These are phyloP conservation scores for Paecilomyces niveus DNA, from an alignment of 2,329 filamentous ascomycete genomes.

Conservation along the genomic window DNA sequence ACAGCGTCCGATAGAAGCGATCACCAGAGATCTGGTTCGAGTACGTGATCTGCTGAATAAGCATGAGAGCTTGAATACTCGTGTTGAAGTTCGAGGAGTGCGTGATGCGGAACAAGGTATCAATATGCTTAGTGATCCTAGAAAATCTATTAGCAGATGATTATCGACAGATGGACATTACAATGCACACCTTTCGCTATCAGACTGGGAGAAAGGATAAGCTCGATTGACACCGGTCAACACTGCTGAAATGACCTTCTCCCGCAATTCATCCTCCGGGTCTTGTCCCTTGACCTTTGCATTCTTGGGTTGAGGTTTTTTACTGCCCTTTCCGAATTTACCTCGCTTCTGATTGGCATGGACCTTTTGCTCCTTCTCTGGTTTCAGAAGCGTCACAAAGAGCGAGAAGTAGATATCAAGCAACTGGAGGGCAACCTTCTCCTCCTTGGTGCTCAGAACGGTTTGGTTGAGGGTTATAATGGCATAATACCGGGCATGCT, in stretches of 20 bases:
- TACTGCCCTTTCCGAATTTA: slow-evolving; percentile 40
- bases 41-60: slow-evolving; percentile 86
- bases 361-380: slow-evolving; percentile 34
- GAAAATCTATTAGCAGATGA: slow-evolving; percentile 13
- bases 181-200: slow-evolving; percentile 59
- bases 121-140: slow-evolving; percentile 77
- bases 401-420: slow-evolving; percentile 88
- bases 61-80: slow-evolving; percentile 85
- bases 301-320: slow-evolving; percentile 43
- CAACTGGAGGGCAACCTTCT: slow-evolving; percentile 69
- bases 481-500: slow-evolving; percentile 89
- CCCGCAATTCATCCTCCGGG: slow-evolving; percentile 63
- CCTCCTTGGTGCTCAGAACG: slow-evolving; percentile 77
- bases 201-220: slow-evolving; percentile 81
- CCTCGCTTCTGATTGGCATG: slow-evolving; percentile 26
- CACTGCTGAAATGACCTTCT: slow-evolving; percentile 88
- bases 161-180: neutral
- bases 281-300: slow-evolving; percentile 26
- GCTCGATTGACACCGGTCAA: slow-evolving; percentile 93
- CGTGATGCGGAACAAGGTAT: slow-evolving; percentile 91
- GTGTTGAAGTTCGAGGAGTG: slow-evolving; percentile 99
- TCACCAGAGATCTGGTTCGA: slow-evolving; percentile 76
- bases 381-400: slow-evolving; percentile 76
- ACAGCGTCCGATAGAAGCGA: slow-evolving; percentile 89
- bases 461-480: slow-evolving; percentile 97